Percentiles rank a stretch among this genome's conserved stretches.
phyloP scores from a whole-genome alignment of 2,329 filamentous ascomycete species.

The Phoma sp. region DNA sequence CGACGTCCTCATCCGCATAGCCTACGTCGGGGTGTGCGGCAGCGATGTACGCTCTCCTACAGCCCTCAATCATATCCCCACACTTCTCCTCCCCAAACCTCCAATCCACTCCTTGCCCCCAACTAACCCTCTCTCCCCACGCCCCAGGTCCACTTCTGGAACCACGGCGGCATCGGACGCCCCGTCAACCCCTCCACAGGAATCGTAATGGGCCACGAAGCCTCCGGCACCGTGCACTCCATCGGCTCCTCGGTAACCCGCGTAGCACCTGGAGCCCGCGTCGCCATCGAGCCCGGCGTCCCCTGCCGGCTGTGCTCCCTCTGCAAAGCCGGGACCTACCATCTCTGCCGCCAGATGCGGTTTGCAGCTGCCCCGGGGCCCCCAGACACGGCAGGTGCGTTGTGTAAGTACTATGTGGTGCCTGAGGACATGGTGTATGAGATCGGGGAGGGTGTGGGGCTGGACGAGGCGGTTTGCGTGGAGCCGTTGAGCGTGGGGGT shows the following conservation, averaged over 20 bases:
- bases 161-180: conserved; percentile 88
- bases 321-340: conserved; percentile 88
- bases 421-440: conserved; percentile 92
- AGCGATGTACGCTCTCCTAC: conserved; percentile 30
- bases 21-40: conserved; percentile 55
- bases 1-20: conserved; percentile 54
- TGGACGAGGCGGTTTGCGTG: conserved; percentile 84
- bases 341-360: conserved; percentile 82
- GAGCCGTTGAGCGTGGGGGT: conserved; percentile 89
- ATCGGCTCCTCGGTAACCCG: conserved; percentile 76
- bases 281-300: conserved; percentile 90
- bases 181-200: conserved; percentile 77
- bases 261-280: conserved; percentile 82
- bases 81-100: too few species aligned
- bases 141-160: conserved; percentile 83
- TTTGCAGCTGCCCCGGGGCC: conserved; percentile 92
- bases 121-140: not conserved
- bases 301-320: conserved; percentile 87
- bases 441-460: conserved; percentile 80
- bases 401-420: conserved; percentile 89
- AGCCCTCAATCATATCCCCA: too few species aligned
- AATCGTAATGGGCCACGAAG: conserved; percentile 92
- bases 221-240: conserved; percentile 78
- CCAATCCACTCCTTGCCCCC: too few species aligned
- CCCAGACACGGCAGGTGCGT: conserved; percentile 65